Percentiles rank a stretch among this genome's conserved stretches.
Evolutionary conservation across 1,284 basidiomycete genomes (phyloP).

Genomic region (Sporisorium iseilematis-ciliati): DNA sequence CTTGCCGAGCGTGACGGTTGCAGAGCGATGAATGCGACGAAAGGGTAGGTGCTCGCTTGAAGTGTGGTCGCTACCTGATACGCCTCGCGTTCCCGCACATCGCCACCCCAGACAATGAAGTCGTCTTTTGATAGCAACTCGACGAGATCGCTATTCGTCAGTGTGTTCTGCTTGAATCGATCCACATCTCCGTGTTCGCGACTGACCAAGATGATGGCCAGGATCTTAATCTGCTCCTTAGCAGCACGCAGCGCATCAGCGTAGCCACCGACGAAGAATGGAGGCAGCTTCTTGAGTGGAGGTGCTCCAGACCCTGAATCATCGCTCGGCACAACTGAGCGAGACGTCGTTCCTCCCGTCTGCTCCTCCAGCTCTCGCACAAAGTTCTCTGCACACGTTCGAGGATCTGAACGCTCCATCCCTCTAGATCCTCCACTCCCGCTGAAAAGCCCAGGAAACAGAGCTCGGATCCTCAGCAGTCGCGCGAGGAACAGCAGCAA

Average conservation of each 20-base stretch:
- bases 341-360: conserved; percentile 29
- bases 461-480: conserved; percentile 28
- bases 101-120: conserved; percentile 86
- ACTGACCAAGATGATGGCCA: conserved; percentile 86
- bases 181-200: conserved; percentile 89
- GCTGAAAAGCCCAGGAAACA: conserved; percentile 41
- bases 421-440: conserved; percentile 3
- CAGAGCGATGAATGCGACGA: conserved; percentile 87
- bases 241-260: conserved; percentile 81
- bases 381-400: conserved; percentile 36
- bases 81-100: conserved; percentile 82
- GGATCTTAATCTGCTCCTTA: conserved; percentile 80
- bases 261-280: conserved; percentile 83
- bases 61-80: conserved; percentile 88
- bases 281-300: conserved; percentile 38
- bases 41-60: conserved; percentile 89
- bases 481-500: conserved; percentile 48
- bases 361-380: conserved; percentile 49
- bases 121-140: conserved; percentile 78
- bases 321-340: not conserved
- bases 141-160: conserved; percentile 80
- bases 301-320: conserved; percentile 18
- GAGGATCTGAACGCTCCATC: conserved; percentile 29
- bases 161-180: conserved; percentile 85
- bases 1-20: conserved; percentile 74